Evolutionary conservation across 2,329 filamentous ascomycete species (phyloP).

Genomic region (Aspergillus ochraceoroseus): DNA sequence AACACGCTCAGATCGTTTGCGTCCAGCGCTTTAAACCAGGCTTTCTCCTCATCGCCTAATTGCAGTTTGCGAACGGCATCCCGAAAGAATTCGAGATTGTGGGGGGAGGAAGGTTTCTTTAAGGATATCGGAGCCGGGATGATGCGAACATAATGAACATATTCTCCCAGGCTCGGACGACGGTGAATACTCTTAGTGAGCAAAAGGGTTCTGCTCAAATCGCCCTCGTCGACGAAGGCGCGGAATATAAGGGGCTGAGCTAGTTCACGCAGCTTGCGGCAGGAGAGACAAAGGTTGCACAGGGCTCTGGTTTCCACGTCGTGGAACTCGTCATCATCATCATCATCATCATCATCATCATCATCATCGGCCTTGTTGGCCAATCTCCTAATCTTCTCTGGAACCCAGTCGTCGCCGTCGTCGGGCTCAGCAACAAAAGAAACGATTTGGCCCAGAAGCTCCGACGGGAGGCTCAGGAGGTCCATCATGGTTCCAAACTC

Average conservation of each 20-base stretch:
- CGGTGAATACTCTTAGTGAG: constrained; percentile 18
- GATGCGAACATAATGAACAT: constrained; percentile 16
- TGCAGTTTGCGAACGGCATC: constrained; percentile 11
- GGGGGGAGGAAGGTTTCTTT: not conserved
- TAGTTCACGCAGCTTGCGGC: constrained; percentile 18
- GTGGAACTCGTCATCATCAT: not conserved
- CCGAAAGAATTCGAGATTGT: constrained; percentile 12
- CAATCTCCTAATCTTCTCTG: not conserved
- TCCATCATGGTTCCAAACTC: constrained; percentile 20
- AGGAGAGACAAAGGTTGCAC: constrained; percentile 22
- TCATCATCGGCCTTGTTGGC: too few relatives aligned
- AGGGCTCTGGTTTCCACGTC: constrained; percentile 2
- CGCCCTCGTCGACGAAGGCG: constrained; percentile 15
- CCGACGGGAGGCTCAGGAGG: constrained; percentile 20
- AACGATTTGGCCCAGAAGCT: constrained; percentile 21
- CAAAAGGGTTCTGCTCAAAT: constrained; percentile 2
- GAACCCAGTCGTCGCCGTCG: not conserved
- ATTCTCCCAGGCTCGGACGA: constrained; percentile 19
- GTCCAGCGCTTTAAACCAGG: constrained; percentile 17
- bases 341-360: not conserved
- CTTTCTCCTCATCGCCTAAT: constrained; percentile 15
- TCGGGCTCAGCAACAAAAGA: constrained; percentile 7
- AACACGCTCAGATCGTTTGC: constrained; percentile 14
- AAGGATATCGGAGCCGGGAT: not conserved
- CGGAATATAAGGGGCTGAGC: constrained; percentile 24